A percentile compares a stretch with the other conserved stretches of the same genome.
phyloP scores from a whole-genome alignment of 352 stramenopile genomes.

The Poterioochromonas sp. region DNA sequence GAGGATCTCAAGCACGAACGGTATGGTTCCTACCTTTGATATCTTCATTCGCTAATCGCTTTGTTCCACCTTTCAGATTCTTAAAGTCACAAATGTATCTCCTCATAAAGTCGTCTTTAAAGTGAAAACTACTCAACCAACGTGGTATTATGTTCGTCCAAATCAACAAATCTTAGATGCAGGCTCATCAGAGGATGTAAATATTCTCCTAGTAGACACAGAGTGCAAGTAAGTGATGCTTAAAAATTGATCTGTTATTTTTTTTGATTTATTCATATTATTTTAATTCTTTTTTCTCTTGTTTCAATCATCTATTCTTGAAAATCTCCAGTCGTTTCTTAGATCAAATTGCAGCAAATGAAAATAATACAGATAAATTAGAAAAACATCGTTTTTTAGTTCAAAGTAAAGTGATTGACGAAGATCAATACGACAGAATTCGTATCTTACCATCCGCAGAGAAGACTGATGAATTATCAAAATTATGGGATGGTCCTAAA shows the following conservation, averaged over 20 bases:
- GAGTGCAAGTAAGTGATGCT: constrained; percentile 22
- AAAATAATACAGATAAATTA: neutral
- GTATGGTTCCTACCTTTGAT: neutral
- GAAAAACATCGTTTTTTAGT: constrained; percentile 15
- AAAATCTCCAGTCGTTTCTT: neutral
- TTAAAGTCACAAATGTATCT: constrained; percentile 4
- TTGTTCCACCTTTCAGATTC: neutral
- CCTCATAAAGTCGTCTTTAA: neutral
- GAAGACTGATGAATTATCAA: constrained; percentile 9
- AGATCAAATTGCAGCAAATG: neutral
- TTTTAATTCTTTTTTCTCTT: neutral
- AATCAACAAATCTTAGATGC: constrained; percentile 26
- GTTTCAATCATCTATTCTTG: neutral
- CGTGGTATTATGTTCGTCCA: constrained; percentile 31
- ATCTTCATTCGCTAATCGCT: neutral
- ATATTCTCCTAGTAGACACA: neutral
- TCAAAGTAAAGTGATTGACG: constrained; percentile 19
- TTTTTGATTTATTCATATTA: neutral
- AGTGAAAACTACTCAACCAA: constrained; percentile 25
- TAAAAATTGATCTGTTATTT: neutral
- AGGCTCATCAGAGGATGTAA: neutral
- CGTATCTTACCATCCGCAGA: neutral
- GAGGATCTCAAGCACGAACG: neutral
- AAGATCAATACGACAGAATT: neutral
- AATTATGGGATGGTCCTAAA: neutral